phyloP scores from a whole-genome alignment of 805 yeast species.

The Torulaspora quercuum region DNA sequence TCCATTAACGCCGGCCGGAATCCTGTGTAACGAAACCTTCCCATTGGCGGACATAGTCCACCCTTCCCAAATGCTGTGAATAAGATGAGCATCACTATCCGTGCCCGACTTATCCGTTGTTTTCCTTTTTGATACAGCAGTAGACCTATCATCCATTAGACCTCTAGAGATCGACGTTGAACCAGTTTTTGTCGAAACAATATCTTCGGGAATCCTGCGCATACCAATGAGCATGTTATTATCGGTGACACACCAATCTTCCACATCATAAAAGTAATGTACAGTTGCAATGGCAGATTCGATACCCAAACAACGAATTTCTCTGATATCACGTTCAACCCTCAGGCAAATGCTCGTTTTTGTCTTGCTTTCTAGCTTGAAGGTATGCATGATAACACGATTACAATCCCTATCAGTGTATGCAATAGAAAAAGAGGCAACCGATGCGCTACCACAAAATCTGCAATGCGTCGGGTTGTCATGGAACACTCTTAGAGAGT shows the following conservation, averaged over 20 bases:
- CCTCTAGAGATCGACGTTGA: slow-evolving; percentile 13
- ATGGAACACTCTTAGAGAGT: slow-evolving; percentile 66
- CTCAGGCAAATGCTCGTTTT: slow-evolving; percentile 78
- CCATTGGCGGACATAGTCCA: slow-evolving; percentile 75
- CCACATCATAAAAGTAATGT: slow-evolving; percentile 63
- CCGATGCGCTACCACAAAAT: slow-evolving; percentile 86
- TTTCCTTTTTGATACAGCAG: slow-evolving; percentile 12
- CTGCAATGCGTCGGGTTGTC: slow-evolving; percentile 85
- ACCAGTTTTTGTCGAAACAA: slow-evolving; percentile 8
- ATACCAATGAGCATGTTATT: slow-evolving; percentile 73
- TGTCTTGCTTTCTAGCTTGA: slow-evolving; percentile 66
- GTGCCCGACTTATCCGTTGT: slow-evolving; percentile 1
- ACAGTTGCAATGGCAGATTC: slow-evolving; percentile 68
- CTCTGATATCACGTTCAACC: slow-evolving; percentile 90
- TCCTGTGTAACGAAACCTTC: slow-evolving; percentile 52
- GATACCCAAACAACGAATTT: slow-evolving; percentile 84
- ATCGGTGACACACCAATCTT: slow-evolving; percentile 76
- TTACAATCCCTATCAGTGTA: slow-evolving; percentile 43
- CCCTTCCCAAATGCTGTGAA: slow-evolving; percentile 67
- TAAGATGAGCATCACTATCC: slow-evolving; percentile 29
- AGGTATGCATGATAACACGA: slow-evolving; percentile 62
- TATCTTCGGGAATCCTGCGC: slow-evolving; percentile 40
- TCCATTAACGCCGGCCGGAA: slow-evolving; percentile 48
- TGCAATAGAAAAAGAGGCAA: slow-evolving; percentile 65
- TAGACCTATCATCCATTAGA: slow-evolving; percentile 4